Percentiles rank a stretch among this genome's conserved stretches.
These are phyloP conservation scores for Starmerella stellata DNA, from an alignment of 805 yeast species.

Conservation along the genomic window DNA sequence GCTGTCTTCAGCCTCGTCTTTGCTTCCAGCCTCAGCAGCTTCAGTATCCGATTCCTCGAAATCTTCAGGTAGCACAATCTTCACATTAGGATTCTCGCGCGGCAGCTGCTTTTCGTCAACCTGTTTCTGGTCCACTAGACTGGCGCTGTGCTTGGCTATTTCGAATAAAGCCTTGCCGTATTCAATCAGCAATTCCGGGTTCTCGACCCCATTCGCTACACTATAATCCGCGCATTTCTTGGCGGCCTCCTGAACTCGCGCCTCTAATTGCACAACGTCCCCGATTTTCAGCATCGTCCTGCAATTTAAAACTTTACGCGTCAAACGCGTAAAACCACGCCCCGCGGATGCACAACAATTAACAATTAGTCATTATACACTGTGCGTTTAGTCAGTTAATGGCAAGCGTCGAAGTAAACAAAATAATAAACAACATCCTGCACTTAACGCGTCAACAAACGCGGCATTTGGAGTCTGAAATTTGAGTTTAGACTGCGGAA, in stretches of 20 bases:
- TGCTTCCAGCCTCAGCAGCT: slow-evolving; percentile 17
- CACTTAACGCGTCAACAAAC: too few species aligned
- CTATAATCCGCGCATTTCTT: slow-evolving; percentile 34
- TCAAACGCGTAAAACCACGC: too few species aligned
- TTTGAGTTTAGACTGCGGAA: too few species aligned
- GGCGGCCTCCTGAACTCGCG: slow-evolving; percentile 6
- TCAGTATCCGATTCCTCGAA: slow-evolving; percentile 15
- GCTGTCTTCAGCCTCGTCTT: slow-evolving; percentile 23
- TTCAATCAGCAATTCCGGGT: slow-evolving; percentile 50
- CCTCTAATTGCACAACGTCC: slow-evolving; percentile 5
- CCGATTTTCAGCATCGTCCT: background rate
- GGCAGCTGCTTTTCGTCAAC: slow-evolving; percentile 16
- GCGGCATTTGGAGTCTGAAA: too few species aligned
- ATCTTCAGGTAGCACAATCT: slow-evolving; percentile 14
- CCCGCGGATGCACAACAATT: too few species aligned
- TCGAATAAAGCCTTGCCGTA: slow-evolving; percentile 71
- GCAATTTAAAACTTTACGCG: too few species aligned
- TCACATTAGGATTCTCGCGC: slow-evolving; percentile 12
- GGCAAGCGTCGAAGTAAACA: too few species aligned
- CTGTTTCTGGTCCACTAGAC: slow-evolving; percentile 46
- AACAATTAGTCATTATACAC: too few species aligned
- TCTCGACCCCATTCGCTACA: slow-evolving; percentile 39
- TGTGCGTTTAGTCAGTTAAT: too few species aligned
- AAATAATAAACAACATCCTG: too few species aligned
- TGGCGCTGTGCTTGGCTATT: slow-evolving; percentile 55